Base-by-base conservation (phyloP, 176 grass and related monocot species). In the Zea luxurians region DNA sequence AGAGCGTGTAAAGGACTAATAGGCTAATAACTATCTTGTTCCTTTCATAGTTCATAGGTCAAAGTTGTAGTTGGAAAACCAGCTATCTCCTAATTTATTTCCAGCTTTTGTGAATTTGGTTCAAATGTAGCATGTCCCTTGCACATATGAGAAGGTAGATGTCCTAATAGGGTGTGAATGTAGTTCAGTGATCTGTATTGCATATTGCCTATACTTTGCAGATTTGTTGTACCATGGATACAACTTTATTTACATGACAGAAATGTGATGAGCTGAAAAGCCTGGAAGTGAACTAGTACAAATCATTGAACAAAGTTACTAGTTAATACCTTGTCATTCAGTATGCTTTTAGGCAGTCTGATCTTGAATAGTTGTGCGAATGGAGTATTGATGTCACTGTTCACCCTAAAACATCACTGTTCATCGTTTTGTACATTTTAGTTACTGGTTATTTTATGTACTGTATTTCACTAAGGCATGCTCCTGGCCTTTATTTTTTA, bases 41-140 rank as follows among this genome's bases (percentile, higher is more conserved):
- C 9, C 55, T 60, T 48, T 64, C 35, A 40, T 27, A 62, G 13
- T 53, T 54, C 77, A 77, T 34, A 64, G 63, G 55, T 38, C 43
- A 17, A 52, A 59, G 3, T 27, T 78, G 37, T 5, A 3, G 35
- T 49, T 6, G 48, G 63, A 74, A 48, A 67, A 50, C 35, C 67
- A 42, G 48, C 18, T 80, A 66, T 80, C 67, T 86, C 0, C 44
- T 57, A 57, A 16, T 67, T 6, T 21, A 38, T 54, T 73, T 73
- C 8, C 21, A 72, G 17, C 53, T 20, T 64, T 53, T 78, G 9
- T 50, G 62, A n/a, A 66, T 35, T 48, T 15, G 35, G 46, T 21
- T 53, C 37, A 15, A 50, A 66, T 52, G 47, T 78, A 53, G 38
- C 2, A 37, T 77, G 15, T 40, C 16, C 41, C 8, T 10, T 55